phyloP scores from a whole-genome alignment of 352 stramenopile genomes.

The Bremia lactucae region DNA sequence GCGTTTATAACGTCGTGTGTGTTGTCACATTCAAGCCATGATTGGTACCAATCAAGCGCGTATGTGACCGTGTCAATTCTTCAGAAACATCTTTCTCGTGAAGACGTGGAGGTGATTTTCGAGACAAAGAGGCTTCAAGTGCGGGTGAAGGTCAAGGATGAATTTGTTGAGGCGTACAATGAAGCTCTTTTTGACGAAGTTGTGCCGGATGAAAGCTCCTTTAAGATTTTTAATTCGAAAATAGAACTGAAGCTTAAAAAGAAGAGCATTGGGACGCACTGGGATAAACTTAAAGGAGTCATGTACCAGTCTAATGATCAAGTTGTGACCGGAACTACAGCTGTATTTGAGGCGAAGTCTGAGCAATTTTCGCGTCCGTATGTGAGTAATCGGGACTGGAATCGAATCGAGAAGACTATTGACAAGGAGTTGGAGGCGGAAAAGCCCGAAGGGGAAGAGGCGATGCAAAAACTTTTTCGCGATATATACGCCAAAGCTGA shows the following conservation, averaged over 20 bases:
- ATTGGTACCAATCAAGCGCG: slow-evolving; percentile 80
- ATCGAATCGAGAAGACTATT: slow-evolving; percentile 75
- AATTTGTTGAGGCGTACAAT: slow-evolving; percentile 48
- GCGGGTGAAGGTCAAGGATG: slow-evolving; percentile 34
- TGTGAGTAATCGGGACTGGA: slow-evolving; percentile 81
- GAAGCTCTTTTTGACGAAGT: slow-evolving; percentile 69
- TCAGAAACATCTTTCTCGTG: slow-evolving; percentile 63
- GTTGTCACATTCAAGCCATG: slow-evolving; percentile 32
- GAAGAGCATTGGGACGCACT: slow-evolving; percentile 36
- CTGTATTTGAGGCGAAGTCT: slow-evolving; percentile 49
- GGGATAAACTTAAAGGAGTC: slow-evolving; percentile 64
- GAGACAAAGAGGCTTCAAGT: slow-evolving; percentile 42
- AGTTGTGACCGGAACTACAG: slow-evolving; percentile 39
- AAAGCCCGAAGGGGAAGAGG: slow-evolving; percentile 87
- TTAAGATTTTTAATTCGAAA: slow-evolving; percentile 53
- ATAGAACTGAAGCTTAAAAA: slow-evolving; percentile 83
- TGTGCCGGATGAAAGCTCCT: slow-evolving; percentile 38
- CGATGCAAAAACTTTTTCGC: slow-evolving; percentile 86
- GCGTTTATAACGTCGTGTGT: slow-evolving; percentile 2
- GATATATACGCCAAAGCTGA: slow-evolving; percentile 90
- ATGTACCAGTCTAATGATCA: slow-evolving; percentile 33
- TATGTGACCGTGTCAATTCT: slow-evolving; percentile 79
- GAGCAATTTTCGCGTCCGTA: slow-evolving; percentile 53
- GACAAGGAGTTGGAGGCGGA: slow-evolving; percentile 72
- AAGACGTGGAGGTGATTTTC: slow-evolving; percentile 53